A percentile compares a stretch with the other conserved stretches of the same genome.
Evolutionary conservation across 495 filamentous ascomycete species (phyloP).

Genomic region (Hypoxylon fuscum): DNA sequence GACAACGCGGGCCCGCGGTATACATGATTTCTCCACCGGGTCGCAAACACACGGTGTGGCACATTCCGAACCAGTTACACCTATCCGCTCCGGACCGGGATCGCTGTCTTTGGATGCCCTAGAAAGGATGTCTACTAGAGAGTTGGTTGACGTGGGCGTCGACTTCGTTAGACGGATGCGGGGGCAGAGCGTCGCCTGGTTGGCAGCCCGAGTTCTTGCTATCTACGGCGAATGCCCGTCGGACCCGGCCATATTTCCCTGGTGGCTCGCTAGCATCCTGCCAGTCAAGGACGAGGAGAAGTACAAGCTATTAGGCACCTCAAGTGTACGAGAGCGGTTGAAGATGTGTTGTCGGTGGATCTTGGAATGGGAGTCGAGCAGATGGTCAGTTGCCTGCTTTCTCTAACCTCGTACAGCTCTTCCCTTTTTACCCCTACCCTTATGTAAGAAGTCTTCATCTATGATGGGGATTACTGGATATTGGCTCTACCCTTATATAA

Average conservation of each 20-base stretch:
- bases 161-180: conserved; percentile 75
- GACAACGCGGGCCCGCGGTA: conserved; percentile 45
- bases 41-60: conserved; percentile 12
- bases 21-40: conserved; percentile 17
- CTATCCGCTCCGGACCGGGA: conserved; percentile 13
- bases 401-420: conserved; percentile 3
- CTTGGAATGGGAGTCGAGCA: conserved; percentile 71
- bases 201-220: conserved; percentile 70
- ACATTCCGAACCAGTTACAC: not conserved
- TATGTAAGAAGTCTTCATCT: too few species aligned
- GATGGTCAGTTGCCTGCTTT: conserved; percentile 67
- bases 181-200: conserved; percentile 72
- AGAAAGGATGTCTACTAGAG: conserved; percentile 71
- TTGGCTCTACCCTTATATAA: not conserved
- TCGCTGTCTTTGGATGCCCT: conserved; percentile 51
- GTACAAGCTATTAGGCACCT: conserved; percentile 74
- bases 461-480: too few species aligned
- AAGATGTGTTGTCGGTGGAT: conserved; percentile 84
- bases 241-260: conserved; percentile 81
- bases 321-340: conserved; percentile 78
- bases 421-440: not conserved
- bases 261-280: conserved; percentile 88
- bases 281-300: conserved; percentile 81
- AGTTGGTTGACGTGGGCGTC: conserved; percentile 69
- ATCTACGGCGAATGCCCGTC: conserved; percentile 81